A percentile compares a stretch with the other conserved stretches of the same genome.
Conservation (phyloP, 176 grass and related monocot genomes). For the Aegilops bicornis region DNA sequence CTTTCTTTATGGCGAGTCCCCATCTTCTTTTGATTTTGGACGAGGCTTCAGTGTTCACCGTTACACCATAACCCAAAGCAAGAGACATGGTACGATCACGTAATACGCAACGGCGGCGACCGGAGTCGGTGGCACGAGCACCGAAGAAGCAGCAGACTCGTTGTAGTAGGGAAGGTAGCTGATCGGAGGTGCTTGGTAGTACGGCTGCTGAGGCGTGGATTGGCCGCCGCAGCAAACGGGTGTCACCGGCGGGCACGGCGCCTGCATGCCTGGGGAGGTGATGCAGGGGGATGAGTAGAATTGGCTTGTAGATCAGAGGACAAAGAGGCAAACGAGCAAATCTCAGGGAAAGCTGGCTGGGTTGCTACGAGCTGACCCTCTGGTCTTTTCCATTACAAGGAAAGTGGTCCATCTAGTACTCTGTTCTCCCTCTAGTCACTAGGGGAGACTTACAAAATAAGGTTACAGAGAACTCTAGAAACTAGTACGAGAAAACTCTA, state of each 20-base stretch:
- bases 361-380: too few relatives aligned
- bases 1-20: neutral
- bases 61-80: conserved; percentile 1
- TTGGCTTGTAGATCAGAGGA: too few relatives aligned
- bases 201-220: conserved; percentile 32
- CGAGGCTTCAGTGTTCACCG: neutral
- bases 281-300: too few relatives aligned
- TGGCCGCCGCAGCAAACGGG: conserved; percentile 43
- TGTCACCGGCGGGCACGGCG: conserved; percentile 31
- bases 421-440: too few relatives aligned
- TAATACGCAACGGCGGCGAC: neutral
- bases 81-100: neutral
- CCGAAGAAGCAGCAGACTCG: conserved; percentile 21
- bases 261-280: neutral
- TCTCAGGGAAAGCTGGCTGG: too few relatives aligned
- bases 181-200: conserved; percentile 18
- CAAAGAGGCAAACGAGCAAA: too few relatives aligned
- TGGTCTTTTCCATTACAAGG: too few relatives aligned
- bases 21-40: too few relatives aligned
- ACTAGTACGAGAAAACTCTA: too few relatives aligned
- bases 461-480: too few relatives aligned
- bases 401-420: too few relatives aligned
- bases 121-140: neutral
- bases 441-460: too few relatives aligned
- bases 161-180: conserved; percentile 44